Percentiles rank a stretch among this genome's conserved stretches.
These are phyloP conservation scores for Cystofilobasidium bisporidii DNA, from an alignment of 768 basidiomycete genomes.

Conservation along the genomic window DNA sequence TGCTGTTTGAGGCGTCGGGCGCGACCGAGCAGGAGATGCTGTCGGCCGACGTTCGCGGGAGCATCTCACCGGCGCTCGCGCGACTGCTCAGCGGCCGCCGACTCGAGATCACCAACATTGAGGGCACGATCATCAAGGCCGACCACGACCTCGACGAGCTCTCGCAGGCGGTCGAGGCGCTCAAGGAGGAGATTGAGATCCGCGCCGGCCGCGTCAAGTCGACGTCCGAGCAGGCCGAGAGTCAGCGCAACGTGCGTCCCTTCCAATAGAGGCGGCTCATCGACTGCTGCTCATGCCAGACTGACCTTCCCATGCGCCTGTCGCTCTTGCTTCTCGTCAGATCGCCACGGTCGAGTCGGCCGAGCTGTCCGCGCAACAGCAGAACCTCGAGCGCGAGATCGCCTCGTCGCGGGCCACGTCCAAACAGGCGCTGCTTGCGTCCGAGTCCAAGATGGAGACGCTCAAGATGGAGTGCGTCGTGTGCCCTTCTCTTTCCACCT, in stretches of 20 bases:
- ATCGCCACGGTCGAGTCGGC: constrained; percentile 35
- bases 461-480: constrained; percentile 36
- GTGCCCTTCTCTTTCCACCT: neutral
- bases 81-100: constrained; percentile 63
- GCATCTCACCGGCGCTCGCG: constrained; percentile 67
- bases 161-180: constrained; percentile 64
- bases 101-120: constrained; percentile 56
- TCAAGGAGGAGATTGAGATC: constrained; percentile 66
- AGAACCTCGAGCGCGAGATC: constrained; percentile 36
- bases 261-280: too few species aligned
- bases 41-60: constrained; percentile 56
- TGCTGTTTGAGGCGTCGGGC: constrained; percentile 71
- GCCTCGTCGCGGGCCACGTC: constrained; percentile 34
- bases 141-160: constrained; percentile 76
- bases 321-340: constrained; percentile 17
- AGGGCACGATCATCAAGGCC: constrained; percentile 67
- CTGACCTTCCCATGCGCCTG: constrained; percentile 2
- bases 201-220: constrained; percentile 61
- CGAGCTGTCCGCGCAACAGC: constrained; percentile 29
- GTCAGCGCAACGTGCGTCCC: constrained; percentile 35
- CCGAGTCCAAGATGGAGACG: constrained; percentile 36
- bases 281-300: neutral
- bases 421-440: constrained; percentile 36
- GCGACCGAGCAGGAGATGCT: constrained; percentile 62
- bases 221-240: constrained; percentile 34